phyloP scores from a whole-genome alignment of 2,329 filamentous ascomycete species.

The Apiospora rasikravindrae region DNA sequence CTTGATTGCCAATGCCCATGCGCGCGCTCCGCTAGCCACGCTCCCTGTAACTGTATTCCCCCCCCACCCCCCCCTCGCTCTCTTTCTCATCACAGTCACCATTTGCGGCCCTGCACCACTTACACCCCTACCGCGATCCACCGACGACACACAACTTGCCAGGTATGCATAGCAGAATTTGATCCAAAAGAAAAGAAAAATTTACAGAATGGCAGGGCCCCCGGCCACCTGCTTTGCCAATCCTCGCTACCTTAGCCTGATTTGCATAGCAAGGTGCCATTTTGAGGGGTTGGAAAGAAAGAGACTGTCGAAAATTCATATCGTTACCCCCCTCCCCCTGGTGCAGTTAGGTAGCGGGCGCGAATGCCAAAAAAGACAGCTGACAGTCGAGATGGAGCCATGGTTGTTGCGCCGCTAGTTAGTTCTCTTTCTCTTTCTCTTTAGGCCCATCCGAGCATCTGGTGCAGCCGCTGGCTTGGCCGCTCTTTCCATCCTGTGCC shows the following conservation, averaged over 20 bases:
- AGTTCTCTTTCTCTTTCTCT: neutral
- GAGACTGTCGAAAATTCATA: neutral
- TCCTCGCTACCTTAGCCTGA: neutral
- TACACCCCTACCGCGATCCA: slow-evolving; percentile 7
- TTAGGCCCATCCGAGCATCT: slow-evolving; percentile 7
- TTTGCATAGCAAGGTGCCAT: neutral
- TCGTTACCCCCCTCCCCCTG: neutral
- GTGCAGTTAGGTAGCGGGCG: neutral
- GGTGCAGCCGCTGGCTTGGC: slow-evolving; percentile 11
- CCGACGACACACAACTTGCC: neutral
- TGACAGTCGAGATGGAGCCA: neutral
- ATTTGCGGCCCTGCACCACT: neutral
- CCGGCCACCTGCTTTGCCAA: neutral
- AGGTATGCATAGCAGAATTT: neutral
- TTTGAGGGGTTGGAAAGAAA: neutral
- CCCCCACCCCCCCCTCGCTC: too few species aligned
- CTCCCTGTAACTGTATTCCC: neutral
- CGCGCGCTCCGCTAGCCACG: neutral
- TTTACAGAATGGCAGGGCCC: neutral
- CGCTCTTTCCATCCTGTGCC: slow-evolving; percentile 7
- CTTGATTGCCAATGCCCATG: neutral
- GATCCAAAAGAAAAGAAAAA: neutral
- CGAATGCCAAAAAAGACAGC: slow-evolving; percentile 1
- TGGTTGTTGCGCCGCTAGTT: neutral
- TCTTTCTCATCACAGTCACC: neutral